These are phyloP conservation scores for Alternaria alternata DNA, from an alignment of 2,329 filamentous ascomycete species.

Conservation along the genomic window DNA sequence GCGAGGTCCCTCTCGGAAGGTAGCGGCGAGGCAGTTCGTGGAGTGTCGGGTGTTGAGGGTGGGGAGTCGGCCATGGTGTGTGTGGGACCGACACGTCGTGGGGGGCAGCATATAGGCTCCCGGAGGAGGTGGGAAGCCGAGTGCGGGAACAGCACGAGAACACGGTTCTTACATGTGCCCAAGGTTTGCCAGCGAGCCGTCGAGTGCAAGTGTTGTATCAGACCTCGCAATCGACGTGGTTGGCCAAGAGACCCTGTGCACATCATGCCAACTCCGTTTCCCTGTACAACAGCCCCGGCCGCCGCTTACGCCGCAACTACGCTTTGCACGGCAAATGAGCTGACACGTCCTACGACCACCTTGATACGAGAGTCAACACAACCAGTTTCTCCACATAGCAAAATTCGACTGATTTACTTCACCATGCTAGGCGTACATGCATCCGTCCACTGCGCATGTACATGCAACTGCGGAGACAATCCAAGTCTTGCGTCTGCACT, in stretches of 20 bases:
- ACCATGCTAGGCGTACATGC: not conserved
- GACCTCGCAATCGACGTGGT: conserved; percentile 21
- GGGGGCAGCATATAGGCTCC: conserved; percentile 40
- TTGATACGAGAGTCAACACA: not conserved
- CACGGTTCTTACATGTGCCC: conserved; percentile 31
- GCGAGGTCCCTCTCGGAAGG: conserved; percentile 35
- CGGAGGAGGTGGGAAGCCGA: conserved; percentile 28
- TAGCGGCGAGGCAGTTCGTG: conserved; percentile 40
- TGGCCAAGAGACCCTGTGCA: conserved; percentile 24
- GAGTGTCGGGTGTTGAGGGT: conserved; percentile 37
- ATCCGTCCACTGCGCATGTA: not conserved
- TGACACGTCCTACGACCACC: not conserved
- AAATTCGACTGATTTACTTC: not conserved
- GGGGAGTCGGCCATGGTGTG: conserved; percentile 47
- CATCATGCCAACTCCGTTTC: conserved; percentile 20
- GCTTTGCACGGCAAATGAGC: conserved; percentile 11
- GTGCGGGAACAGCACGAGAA: conserved; percentile 31
- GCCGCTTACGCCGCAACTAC: conserved; percentile 21
- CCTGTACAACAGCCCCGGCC: conserved; percentile 19
- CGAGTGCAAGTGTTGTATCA: conserved; percentile 18
- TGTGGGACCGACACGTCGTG: conserved; percentile 33
- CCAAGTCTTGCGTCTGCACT: not conserved
- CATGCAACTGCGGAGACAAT: not conserved
- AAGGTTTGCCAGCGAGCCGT: conserved; percentile 28
- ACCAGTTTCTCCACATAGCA: not conserved